Evolutionary conservation across 495 filamentous ascomycete species (phyloP).

Genomic region (Talaromyces nanjingensis): DNA sequence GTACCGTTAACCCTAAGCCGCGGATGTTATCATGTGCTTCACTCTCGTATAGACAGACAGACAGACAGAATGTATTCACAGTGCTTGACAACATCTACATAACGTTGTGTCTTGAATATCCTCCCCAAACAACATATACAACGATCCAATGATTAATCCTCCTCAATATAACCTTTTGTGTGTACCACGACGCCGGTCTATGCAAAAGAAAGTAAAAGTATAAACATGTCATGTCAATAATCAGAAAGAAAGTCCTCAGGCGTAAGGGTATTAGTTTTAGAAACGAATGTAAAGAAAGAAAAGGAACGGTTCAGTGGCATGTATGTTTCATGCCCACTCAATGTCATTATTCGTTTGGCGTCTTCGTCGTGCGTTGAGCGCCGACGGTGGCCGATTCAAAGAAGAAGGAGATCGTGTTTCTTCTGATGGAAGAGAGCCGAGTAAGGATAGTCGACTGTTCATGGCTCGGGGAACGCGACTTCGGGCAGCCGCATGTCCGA

Average conservation of each 20-base stretch:
- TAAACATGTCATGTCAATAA: background rate
- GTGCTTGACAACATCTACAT: background rate
- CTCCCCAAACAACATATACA: background rate
- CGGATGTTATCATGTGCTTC: background rate
- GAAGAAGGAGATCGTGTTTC: conserved; percentile 28
- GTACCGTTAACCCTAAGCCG: background rate
- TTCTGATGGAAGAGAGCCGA: conserved; percentile 32
- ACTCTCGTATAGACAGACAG: background rate
- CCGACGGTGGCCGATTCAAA: conserved; percentile 23
- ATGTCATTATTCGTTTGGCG: conserved; percentile 31
- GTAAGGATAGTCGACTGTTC: conserved; percentile 34
- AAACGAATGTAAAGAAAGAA: conserved; percentile 11
- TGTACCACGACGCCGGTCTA: conserved; percentile 1
- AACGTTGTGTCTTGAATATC: background rate
- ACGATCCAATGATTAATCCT: background rate
- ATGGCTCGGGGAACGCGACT: conserved; percentile 38
- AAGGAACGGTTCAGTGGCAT: conserved; percentile 9
- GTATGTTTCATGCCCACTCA: conserved; percentile 23
- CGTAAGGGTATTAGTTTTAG: background rate
- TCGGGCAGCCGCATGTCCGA: conserved; percentile 30
- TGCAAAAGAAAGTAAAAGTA: conserved; percentile 2
- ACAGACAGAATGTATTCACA: background rate
- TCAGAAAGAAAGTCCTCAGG: background rate
- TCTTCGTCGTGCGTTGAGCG: conserved; percentile 33
- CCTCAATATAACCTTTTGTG: background rate